phyloP scores from a whole-genome alignment of 2,329 filamentous ascomycete species.

The Colletotrichum neosansevieriae region DNA sequence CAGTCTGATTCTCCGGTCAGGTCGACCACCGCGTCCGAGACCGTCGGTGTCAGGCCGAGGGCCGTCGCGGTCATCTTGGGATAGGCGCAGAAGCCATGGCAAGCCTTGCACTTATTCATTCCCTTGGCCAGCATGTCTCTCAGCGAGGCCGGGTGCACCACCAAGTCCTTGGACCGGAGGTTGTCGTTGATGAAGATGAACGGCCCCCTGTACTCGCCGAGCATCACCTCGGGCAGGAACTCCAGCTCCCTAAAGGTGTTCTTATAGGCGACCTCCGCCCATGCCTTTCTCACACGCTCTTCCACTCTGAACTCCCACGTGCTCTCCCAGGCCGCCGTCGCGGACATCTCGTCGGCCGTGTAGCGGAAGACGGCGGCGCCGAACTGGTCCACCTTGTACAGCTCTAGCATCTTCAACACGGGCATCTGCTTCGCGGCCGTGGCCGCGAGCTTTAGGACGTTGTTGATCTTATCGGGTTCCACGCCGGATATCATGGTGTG shows the following conservation, averaged over 20 bases:
- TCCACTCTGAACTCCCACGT: conserved; percentile 34
- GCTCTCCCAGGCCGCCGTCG: conserved; percentile 32
- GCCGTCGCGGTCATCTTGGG: conserved; percentile 21
- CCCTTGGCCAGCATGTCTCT: conserved; percentile 38
- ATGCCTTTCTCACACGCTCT: conserved; percentile 19
- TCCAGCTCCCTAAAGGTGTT: conserved; percentile 26
- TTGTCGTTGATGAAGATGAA: conserved; percentile 39
- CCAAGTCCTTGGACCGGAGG: conserved; percentile 44
- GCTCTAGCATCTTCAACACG: conserved; percentile 43
- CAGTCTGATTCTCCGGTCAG: too few species aligned
- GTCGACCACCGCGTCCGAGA: too few species aligned
- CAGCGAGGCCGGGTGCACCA: conserved; percentile 33
- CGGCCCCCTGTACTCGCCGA: conserved; percentile 37
- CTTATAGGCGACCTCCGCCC: conserved; percentile 18
- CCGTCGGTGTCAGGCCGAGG: too few species aligned
- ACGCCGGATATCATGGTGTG: conserved; percentile 40
- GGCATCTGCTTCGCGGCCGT: conserved; percentile 46
- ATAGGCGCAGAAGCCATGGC: conserved; percentile 35
- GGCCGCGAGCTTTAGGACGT: conserved; percentile 42
- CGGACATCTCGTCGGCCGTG: conserved; percentile 30
- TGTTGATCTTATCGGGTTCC: conserved; percentile 42
- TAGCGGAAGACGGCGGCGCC: conserved; percentile 46
- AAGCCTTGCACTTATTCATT: conserved; percentile 37
- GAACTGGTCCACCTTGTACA: conserved; percentile 44
- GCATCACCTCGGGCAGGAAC: conserved; percentile 31